Percentiles rank a stretch among this genome's conserved stretches.
phyloP scores from a whole-genome alignment of 371 early-diverging fungal species.

The Capniomyces stellatus region DNA sequence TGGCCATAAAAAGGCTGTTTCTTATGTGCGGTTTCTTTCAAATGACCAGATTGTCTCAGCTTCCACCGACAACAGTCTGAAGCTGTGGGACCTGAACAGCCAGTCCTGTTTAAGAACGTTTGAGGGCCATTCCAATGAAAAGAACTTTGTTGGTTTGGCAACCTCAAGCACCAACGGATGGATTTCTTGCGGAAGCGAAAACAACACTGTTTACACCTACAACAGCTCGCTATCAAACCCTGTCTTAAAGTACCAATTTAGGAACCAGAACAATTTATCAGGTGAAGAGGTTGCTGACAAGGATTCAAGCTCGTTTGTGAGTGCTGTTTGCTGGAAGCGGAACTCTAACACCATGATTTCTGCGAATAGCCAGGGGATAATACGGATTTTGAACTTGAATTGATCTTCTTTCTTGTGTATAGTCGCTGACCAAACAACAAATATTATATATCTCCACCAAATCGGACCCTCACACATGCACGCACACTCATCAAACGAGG shows the following conservation, averaged over 20 bases:
- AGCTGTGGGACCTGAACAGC: slow-evolving; percentile 50
- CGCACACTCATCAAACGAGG: too few species aligned
- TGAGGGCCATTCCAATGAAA: slow-evolving; percentile 73
- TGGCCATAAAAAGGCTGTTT: slow-evolving; percentile 81
- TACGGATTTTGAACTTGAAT: slow-evolving; percentile 43
- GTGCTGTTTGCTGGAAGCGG: slow-evolving; percentile 77
- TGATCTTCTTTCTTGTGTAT: slow-evolving; percentile 2
- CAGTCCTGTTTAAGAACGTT: slow-evolving; percentile 43
- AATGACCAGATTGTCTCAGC: slow-evolving; percentile 60
- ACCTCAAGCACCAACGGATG: slow-evolving; percentile 33
- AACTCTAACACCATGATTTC: slow-evolving; percentile 52
- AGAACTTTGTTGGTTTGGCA: slow-evolving; percentile 84
- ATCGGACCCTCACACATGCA: too few species aligned
- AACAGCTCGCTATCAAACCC: slow-evolving; percentile 50
- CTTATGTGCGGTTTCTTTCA: slow-evolving; percentile 69
- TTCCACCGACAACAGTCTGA: slow-evolving; percentile 78
- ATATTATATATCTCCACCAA: too few species aligned
- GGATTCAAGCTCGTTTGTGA: slow-evolving; percentile 59
- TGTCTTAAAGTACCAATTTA: slow-evolving; percentile 51
- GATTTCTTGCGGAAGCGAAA: slow-evolving; percentile 84
- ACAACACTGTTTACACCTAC: slow-evolving; percentile 68
- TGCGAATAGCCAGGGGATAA: slow-evolving; percentile 75
- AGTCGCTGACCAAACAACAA: too few species aligned
- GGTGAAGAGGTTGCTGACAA: slow-evolving; percentile 33
- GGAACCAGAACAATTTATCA: slow-evolving; percentile 33